Evolutionary conservation across 345 rosid genomes (phyloP).

Genomic region (Boechera divaricarpa): DNA sequence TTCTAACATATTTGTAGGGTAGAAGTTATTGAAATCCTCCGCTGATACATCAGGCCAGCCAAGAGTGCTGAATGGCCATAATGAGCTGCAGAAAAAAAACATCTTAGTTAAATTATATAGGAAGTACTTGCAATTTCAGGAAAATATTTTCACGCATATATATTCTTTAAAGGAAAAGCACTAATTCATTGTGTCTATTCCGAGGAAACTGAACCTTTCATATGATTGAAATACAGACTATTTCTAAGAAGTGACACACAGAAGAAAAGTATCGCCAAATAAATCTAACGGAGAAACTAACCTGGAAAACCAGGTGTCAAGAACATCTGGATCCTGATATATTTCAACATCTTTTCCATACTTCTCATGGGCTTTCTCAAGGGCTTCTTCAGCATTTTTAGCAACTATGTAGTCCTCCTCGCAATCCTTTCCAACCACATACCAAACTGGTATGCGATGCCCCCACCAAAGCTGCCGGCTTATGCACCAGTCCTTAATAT

Average conservation of each 20-base stretch:
- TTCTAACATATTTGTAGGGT: slow-evolving; percentile 95
- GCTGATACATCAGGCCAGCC: slow-evolving; percentile 92
- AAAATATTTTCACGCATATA: slow-evolving; percentile 7
- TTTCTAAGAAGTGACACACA: slow-evolving; percentile 1
- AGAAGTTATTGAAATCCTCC: slow-evolving; percentile 77
- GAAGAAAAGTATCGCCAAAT: neutral
- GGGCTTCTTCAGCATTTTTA: slow-evolving; percentile 76
- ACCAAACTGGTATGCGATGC: slow-evolving; percentile 99
- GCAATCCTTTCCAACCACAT: slow-evolving; percentile 77
- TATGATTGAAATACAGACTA: slow-evolving; percentile 15
- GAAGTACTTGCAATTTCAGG: slow-evolving; percentile 17
- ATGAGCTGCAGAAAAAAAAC: slow-evolving; percentile 57
- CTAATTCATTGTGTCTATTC: neutral
- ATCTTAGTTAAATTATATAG: slow-evolving; percentile 17
- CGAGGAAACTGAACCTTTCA: neutral
- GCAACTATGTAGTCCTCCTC: slow-evolving; percentile 94
- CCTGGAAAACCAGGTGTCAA: slow-evolving; percentile 99
- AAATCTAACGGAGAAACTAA: slow-evolving; percentile 43
- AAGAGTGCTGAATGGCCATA: slow-evolving; percentile 99
- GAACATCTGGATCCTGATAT: slow-evolving; percentile 97
- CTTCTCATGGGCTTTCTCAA: slow-evolving; percentile 70
- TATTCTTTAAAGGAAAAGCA: neutral
- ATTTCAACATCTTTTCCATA: slow-evolving; percentile 85
- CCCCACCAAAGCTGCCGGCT: slow-evolving; percentile 99
- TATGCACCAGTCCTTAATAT: slow-evolving; percentile 99